Conservation (phyloP, 1,284 basidiomycete genomes). For the Irpex sp. region DNA sequence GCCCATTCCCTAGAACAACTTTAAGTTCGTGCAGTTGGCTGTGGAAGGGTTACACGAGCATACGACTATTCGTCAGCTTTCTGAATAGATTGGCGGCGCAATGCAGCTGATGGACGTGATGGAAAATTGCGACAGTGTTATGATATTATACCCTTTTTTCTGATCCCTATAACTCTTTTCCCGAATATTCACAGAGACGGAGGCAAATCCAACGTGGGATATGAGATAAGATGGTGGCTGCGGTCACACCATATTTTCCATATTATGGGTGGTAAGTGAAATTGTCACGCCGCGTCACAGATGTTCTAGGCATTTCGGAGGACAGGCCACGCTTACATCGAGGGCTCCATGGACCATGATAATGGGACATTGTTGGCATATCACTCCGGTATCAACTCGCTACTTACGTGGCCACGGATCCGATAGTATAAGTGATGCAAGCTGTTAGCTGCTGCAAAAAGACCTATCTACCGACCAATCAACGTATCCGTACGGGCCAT, state of each 20-base stretch:
- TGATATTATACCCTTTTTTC: neutral
- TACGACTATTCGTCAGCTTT: neutral
- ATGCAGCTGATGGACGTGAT: neutral
- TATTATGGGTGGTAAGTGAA: neutral
- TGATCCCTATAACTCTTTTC: neutral
- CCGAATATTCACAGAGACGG: neutral
- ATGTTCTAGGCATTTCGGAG: neutral
- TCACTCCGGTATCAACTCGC: no score
- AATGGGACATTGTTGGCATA: no score
- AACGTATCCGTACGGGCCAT: no score
- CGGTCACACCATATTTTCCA: neutral
- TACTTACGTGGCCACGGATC: no score
- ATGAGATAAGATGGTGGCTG: neutral
- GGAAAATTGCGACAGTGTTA: neutral
- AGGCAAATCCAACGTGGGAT: neutral
- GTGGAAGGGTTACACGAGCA: neutral
- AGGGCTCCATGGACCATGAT: neutral
- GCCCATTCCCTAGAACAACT: neutral
- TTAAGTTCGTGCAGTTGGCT: neutral
- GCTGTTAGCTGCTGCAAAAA: no score
- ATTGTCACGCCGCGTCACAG: neutral
- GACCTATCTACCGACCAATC: no score
- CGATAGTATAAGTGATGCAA: no score
- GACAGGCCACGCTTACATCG: neutral
- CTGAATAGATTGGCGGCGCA: neutral